A percentile compares a stretch with the other conserved stretches of the same genome.
These are phyloP conservation scores for Aristolochia contorta DNA, from an alignment of 164 flowering plant species.

Conservation along the genomic window DNA sequence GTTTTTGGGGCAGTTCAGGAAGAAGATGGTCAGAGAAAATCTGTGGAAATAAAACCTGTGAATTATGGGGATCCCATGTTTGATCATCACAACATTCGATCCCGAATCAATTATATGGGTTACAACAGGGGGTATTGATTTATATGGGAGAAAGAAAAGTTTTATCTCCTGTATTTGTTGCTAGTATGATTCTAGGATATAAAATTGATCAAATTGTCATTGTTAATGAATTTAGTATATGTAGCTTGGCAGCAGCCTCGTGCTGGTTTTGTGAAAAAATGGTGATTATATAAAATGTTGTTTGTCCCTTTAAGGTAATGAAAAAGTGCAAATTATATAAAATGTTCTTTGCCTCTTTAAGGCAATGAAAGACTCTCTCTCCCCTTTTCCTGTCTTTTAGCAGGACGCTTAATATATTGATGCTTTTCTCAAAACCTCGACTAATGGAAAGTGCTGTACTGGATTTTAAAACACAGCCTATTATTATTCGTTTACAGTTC, in stretches of 20 bases:
- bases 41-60: slow-evolving; percentile 49
- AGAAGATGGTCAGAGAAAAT: slow-evolving; percentile 29
- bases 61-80: slow-evolving; percentile 42
- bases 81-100: slow-evolving; percentile 41
- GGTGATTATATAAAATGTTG: slow-evolving; percentile 1
- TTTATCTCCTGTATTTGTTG: slow-evolving; percentile 9
- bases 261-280: slow-evolving; percentile 7
- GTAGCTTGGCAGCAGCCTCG: slow-evolving; percentile 6
- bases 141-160: slow-evolving; percentile 10
- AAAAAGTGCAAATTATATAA: no score
- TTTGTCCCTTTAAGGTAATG: no score
- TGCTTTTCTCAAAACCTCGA: no score
- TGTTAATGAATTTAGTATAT: slow-evolving; percentile 1
- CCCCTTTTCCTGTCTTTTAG: no score
- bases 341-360: no score
- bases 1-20: slow-evolving; percentile 92
- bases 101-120: slow-evolving; percentile 32
- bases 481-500: no score
- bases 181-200: slow-evolving; percentile 2
- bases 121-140: slow-evolving; percentile 11
- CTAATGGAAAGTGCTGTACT: no score
- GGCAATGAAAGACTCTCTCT: no score
- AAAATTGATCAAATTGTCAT: slow-evolving; percentile 6
- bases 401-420: no score
- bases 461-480: no score